These are phyloP conservation scores for Lepiota brunneoincarnata DNA, from an alignment of 768 basidiomycete genomes.

Conservation along the genomic window DNA sequence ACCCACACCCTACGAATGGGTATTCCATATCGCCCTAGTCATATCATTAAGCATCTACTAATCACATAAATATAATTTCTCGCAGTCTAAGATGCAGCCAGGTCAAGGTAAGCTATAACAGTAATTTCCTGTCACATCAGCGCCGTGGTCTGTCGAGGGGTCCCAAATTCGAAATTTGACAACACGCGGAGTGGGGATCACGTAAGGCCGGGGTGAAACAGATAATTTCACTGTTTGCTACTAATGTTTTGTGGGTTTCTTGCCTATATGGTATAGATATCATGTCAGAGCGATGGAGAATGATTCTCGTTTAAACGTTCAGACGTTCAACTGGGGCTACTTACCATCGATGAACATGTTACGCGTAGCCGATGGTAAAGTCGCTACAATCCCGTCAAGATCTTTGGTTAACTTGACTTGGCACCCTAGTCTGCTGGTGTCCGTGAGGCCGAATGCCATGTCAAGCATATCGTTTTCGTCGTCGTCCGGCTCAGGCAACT, in stretches of 20 bases:
- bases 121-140: no score
- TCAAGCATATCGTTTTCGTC: slow-evolving; percentile 99
- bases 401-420: slow-evolving; percentile 77
- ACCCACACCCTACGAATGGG: no score
- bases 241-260: slow-evolving; percentile 13
- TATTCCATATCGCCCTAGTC: no score
- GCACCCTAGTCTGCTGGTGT: slow-evolving; percentile 83
- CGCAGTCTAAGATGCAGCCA: no score
- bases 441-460: slow-evolving; percentile 95
- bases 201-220: background rate
- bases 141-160: no score
- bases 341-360: slow-evolving; percentile 97
- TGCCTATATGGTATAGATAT: slow-evolving; percentile 5
- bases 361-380: slow-evolving; percentile 84
- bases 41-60: no score
- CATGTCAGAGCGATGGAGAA: background rate
- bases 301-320: background rate
- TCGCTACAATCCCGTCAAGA: slow-evolving; percentile 83
- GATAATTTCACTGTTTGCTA: background rate
- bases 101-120: no score
- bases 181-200: background rate
- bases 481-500: slow-evolving; percentile 89
- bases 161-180: background rate
- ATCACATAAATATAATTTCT: no score
- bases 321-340: slow-evolving; percentile 18